Conservation (phyloP, 176 grass and related monocot genomes). For the Carex pumila region DNA sequence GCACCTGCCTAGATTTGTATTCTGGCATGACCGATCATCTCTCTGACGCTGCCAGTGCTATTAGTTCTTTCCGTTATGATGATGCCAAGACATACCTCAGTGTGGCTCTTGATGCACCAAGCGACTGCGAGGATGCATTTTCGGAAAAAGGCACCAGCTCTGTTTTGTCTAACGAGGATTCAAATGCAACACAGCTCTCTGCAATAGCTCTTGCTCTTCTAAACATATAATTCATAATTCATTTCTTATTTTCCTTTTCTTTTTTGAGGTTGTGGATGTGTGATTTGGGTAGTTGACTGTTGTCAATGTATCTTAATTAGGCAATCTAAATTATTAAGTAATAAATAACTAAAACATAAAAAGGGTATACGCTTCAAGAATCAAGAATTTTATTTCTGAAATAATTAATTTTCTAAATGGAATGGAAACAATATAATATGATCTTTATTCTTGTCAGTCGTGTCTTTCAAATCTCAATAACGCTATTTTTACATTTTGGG, state of each 20-base stretch:
- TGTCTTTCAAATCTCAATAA: background rate
- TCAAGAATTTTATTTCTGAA: background rate
- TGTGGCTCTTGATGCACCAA: slow-evolving; percentile 32
- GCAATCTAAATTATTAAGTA: background rate
- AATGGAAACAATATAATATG: background rate
- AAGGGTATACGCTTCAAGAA: background rate
- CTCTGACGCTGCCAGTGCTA: slow-evolving; percentile 8
- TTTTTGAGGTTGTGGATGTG: background rate
- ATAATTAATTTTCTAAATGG: background rate
- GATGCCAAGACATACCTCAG: slow-evolving; percentile 53
- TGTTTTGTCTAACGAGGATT: slow-evolving; percentile 26
- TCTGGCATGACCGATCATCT: slow-evolving; percentile 17
- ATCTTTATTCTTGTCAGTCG: background rate
- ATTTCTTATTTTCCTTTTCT: background rate
- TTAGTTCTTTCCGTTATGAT: slow-evolving; percentile 13
- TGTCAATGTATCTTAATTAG: background rate
- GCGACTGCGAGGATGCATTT: slow-evolving; percentile 44
- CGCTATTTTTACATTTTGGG: background rate
- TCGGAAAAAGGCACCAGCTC: slow-evolving; percentile 23
- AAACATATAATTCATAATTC: slow-evolving; percentile 1
- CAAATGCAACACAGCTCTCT: slow-evolving; percentile 26
- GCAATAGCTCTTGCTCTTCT: slow-evolving; percentile 58
- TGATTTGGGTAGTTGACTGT: background rate
- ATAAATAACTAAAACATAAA: background rate
- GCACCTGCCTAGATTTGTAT: slow-evolving; percentile 34